Percentiles rank a stretch among this genome's conserved stretches.
Evolutionary conservation across 2,329 filamentous ascomycete genomes (phyloP).

Genomic region (Didymella arachidicola): DNA sequence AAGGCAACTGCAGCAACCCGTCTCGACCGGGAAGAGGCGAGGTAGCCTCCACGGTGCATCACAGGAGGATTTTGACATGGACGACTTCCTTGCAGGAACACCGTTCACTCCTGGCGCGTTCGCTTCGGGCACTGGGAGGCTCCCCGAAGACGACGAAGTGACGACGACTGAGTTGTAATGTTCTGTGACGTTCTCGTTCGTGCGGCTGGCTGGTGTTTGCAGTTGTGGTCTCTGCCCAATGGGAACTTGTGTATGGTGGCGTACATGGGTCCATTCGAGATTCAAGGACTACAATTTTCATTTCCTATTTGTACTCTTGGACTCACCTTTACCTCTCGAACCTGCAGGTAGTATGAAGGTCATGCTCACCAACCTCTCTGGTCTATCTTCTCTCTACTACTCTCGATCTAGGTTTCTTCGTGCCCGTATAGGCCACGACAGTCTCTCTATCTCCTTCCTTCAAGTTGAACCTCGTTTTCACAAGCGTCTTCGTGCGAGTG

Average conservation of each 20-base stretch:
- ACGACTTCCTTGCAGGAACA: slow-evolving; percentile 51
- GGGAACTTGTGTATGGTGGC: slow-evolving; percentile 10
- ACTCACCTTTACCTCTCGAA: slow-evolving; percentile 8
- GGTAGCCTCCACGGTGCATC: slow-evolving; percentile 30
- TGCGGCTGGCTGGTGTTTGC: neutral
- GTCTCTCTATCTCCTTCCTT: neutral
- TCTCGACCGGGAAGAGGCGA: slow-evolving; percentile 23
- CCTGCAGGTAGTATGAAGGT: neutral
- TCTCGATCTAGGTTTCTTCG: neutral
- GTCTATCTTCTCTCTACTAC: neutral
- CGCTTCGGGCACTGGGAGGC: slow-evolving; percentile 31
- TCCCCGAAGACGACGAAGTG: slow-evolving; percentile 31
- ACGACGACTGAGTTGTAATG: slow-evolving; percentile 36
- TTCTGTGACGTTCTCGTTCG: neutral
- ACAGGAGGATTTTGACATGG: slow-evolving; percentile 49
- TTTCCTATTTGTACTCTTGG: neutral
- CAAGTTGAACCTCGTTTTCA: neutral
- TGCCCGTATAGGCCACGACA: no score
- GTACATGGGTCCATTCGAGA: neutral
- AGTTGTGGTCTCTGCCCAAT: neutral
- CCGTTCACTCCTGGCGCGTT: slow-evolving; percentile 45
- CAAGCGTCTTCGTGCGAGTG: no score
- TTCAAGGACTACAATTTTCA: slow-evolving; percentile 8
- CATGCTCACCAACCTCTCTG: neutral
- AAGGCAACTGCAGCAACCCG: slow-evolving; percentile 3